Base-by-base conservation (phyloP, 805 yeast species). In the Nematodospora valgi region DNA sequence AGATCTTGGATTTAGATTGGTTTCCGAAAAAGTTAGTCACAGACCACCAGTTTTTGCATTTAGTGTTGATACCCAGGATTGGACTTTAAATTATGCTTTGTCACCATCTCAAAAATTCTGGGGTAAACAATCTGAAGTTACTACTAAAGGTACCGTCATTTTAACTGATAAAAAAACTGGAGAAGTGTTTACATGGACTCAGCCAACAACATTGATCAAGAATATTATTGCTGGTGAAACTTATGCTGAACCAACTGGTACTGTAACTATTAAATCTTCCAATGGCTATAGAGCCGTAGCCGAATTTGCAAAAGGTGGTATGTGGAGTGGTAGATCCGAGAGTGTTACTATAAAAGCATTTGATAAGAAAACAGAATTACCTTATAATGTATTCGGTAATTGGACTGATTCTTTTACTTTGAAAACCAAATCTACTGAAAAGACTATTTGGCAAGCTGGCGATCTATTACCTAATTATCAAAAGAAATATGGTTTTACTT, bases 191-290 rank as follows among this genome's bases (percentile, higher is more conserved):
- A 76, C 78, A 42, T 93, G 95, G 91, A 55, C 68, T 14, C 89
- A 81, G 45, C 97, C 98, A 6, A 78, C 84, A 1, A 80, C 94
- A 0, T 71, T 86, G 48, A 62, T 93, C 48, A 82, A 91, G 49
- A 91, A 91, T 53, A 71, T 93, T 30, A 78, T 93, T 49, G 96
- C 97, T 2, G 98, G 98, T 17, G 98, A 93, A 50, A 84, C 87
- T 56, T 93, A 89, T 57, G 70, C 86, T 10, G 98, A 93, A 54
- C 98, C 98, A 1, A 68, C 73, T 2, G 80, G 86, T 12, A 59
- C 78, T 3, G 68, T 86, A 41, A 76, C 81, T 0, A 69, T 93
- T 2, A 72, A 74, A 30, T 76, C 88, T 2, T 76, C 86, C 2
- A 65, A 64, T n/a, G 94, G 94, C 0, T 68, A 72, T 26, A 76